Evolutionary conservation across 345 rosid species (phyloP).

Genomic region (Durio zibethinus): DNA sequence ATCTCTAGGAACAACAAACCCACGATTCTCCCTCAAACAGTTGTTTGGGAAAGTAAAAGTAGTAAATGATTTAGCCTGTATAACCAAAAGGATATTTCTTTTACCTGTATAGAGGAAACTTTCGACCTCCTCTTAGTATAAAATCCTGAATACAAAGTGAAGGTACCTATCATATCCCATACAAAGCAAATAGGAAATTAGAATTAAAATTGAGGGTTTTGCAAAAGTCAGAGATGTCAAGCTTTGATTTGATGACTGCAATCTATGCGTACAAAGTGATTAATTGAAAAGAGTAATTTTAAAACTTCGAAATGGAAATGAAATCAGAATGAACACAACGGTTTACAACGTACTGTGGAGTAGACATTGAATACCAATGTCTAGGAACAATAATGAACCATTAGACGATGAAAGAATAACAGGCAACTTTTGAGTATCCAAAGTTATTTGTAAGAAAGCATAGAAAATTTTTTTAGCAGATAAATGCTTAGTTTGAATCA

Average conservation of each 20-base stretch:
- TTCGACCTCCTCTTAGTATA: slow-evolving; percentile 73
- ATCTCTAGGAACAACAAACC: not conserved
- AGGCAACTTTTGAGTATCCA: not conserved
- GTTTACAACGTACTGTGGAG: not conserved
- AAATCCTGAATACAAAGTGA: slow-evolving; percentile 55
- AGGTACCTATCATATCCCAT: not conserved
- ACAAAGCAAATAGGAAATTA: not conserved
- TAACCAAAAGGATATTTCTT: not conserved
- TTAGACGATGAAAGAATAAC: not conserved
- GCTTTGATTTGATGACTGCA: not conserved
- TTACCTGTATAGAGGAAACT: slow-evolving; percentile 84
- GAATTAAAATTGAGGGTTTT: not conserved
- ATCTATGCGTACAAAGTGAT: not conserved
- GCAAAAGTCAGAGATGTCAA: not conserved
- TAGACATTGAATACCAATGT: not conserved
- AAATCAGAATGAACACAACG: not conserved
- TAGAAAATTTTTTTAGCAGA: not conserved
- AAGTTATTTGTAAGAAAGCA: not conserved
- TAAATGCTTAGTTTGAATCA: not conserved
- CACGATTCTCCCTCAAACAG: not conserved
- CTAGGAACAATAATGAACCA: not conserved
- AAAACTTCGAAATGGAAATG: not conserved
- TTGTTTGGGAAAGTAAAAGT: not conserved
- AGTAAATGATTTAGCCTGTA: not conserved
- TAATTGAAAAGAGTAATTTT: not conserved